phyloP scores from a whole-genome alignment of 1,139 yeast species.

The Geotrichum citri-aurantii region DNA sequence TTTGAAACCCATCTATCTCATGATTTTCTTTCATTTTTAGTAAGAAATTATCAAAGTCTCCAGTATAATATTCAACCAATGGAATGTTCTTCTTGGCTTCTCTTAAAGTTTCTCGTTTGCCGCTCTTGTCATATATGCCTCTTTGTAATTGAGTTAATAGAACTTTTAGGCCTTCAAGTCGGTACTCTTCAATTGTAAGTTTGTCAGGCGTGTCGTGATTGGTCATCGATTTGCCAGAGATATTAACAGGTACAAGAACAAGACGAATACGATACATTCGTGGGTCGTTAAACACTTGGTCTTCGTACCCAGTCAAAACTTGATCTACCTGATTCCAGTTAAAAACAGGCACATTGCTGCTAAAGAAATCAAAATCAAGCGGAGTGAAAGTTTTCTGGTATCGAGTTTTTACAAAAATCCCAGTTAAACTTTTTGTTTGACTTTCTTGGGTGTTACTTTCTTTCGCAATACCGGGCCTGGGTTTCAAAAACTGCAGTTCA shows the following conservation, averaged over 20 bases:
- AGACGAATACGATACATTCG: conserved; percentile 69
- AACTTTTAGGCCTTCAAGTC: conserved; percentile 79
- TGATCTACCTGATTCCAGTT: conserved; percentile 95
- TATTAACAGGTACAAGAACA: conserved; percentile 68
- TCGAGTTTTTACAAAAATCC: conserved; percentile 66
- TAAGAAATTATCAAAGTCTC: conserved; percentile 67
- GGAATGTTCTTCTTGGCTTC: conserved; percentile 53
- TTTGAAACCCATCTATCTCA: conserved; percentile 19
- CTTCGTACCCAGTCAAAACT: conserved; percentile 82
- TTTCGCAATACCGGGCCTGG: not conserved
- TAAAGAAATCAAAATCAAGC: conserved; percentile 49
- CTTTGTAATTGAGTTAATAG: conserved; percentile 63
- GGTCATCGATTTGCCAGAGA: conserved; percentile 41
- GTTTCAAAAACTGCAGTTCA: conserved; percentile 24
- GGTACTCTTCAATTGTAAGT: conserved; percentile 70
- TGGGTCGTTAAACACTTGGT: conserved; percentile 51
- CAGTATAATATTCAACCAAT: conserved; percentile 82
- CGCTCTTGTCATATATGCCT: conserved; percentile 46
- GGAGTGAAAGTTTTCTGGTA: conserved; percentile 65
- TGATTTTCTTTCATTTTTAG: conserved; percentile 39
- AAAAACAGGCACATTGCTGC: conserved; percentile 48
- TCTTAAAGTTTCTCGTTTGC: conserved; percentile 25
- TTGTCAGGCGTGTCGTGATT: conserved; percentile 40
- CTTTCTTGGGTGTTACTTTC: conserved; percentile 12
- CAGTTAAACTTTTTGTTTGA: conserved; percentile 20